phyloP scores from a whole-genome alignment of 768 basidiomycete genomes.

The Leccinum sublutescens region DNA sequence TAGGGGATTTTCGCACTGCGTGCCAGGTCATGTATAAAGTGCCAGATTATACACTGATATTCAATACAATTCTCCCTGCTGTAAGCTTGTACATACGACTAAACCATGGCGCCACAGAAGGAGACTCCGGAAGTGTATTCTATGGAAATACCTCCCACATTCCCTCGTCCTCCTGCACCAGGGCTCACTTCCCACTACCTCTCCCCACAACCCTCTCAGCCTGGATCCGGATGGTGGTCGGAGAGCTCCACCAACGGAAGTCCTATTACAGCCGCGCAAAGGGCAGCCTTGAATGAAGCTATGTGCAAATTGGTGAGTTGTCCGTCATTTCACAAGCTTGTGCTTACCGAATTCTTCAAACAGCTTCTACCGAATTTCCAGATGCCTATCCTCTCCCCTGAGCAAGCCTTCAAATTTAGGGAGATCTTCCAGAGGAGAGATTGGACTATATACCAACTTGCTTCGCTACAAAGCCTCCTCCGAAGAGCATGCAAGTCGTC shows the following conservation, averaged over 20 bases:
- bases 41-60: neutral
- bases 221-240: too few relatives aligned
- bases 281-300: neutral
- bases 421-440: too few relatives aligned
- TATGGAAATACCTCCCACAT: neutral
- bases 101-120: neutral
- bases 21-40: neutral
- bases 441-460: too few relatives aligned
- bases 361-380: neutral
- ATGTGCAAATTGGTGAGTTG: neutral
- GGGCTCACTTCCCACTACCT: too few relatives aligned
- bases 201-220: neutral
- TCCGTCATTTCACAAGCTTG: neutral
- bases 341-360: neutral
- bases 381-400: neutral
- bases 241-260: too few relatives aligned
- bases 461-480: too few relatives aligned
- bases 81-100: neutral
- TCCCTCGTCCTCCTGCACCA: neutral
- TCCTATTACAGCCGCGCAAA: neutral
- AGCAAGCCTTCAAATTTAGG: neutral
- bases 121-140: too few relatives aligned
- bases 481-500: too few relatives aligned
- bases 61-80: neutral
- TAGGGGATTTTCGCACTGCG: too few relatives aligned